Conservation (phyloP, 441 rosid genomes). For the Erodium trifolium region DNA sequence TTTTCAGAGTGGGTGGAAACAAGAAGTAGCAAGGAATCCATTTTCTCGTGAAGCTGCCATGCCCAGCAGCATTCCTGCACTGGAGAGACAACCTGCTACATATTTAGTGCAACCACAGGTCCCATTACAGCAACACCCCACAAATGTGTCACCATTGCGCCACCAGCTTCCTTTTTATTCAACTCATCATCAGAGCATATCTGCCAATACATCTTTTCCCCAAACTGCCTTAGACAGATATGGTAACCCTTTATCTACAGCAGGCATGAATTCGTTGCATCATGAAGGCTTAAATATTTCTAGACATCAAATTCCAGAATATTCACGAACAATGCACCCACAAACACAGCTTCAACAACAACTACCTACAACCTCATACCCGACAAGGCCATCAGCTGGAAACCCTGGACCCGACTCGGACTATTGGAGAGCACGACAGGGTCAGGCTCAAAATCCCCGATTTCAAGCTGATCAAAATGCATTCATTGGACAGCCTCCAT, state of each 20-base stretch:
- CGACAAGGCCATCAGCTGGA: slow-evolving; percentile 29
- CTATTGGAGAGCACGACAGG: slow-evolving; percentile 49
- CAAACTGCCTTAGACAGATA: slow-evolving; percentile 21
- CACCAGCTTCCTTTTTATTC: slow-evolving; percentile 16
- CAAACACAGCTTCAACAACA: not conserved
- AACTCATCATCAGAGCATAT: no score
- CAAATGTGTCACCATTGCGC: slow-evolving; percentile 24
- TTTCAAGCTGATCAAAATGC: slow-evolving; percentile 34
- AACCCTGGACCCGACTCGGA: slow-evolving; percentile 31
- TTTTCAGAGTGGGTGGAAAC: slow-evolving; percentile 59
- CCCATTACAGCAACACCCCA: slow-evolving; percentile 30
- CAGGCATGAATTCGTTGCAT: slow-evolving; percentile 1
- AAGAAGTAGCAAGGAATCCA: slow-evolving; percentile 54
- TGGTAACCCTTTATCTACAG: slow-evolving; percentile 2
- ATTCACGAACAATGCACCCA: slow-evolving; percentile 2
- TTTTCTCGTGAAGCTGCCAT: slow-evolving; percentile 45
- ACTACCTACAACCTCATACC: slow-evolving; percentile 25
- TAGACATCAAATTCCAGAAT: slow-evolving; percentile 18
- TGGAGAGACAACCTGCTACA: slow-evolving; percentile 12
- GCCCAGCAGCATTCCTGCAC: slow-evolving; percentile 27
- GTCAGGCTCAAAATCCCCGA: slow-evolving; percentile 29
- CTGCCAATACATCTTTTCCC: slow-evolving; percentile 17
- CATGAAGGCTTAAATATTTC: slow-evolving; percentile 16
- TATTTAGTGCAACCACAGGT: slow-evolving; percentile 20
- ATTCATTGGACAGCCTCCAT: slow-evolving; percentile 11